These are phyloP conservation scores for Kuraishia floccosa DNA, from an alignment of 805 yeast genomes.

Conservation along the genomic window DNA sequence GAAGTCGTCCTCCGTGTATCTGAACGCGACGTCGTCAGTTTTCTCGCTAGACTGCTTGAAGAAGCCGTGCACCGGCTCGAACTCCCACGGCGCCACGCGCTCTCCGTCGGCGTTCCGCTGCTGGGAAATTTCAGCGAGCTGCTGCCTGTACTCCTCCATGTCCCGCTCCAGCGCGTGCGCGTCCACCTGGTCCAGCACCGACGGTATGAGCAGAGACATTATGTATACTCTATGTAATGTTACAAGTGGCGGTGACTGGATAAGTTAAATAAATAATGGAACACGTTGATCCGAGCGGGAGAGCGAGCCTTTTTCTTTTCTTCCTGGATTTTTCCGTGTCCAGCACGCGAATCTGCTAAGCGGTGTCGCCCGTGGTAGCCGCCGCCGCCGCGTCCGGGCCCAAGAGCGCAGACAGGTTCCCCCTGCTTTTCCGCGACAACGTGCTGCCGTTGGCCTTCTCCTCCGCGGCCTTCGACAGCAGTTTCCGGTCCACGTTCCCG, in stretches of 20 bases:
- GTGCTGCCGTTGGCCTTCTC: conserved; percentile 5
- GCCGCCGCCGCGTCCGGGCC: conserved; percentile 5
- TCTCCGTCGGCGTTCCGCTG: conserved; percentile 15
- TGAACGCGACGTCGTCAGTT: conserved; percentile 36
- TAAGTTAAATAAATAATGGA: no score
- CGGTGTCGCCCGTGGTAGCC: no score
- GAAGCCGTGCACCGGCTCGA: conserved; percentile 36
- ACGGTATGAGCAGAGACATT: conserved; percentile 3
- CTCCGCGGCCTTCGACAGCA: conserved; percentile 20
- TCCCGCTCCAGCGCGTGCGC: conserved; percentile 12
- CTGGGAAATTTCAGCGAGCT: conserved; percentile 2
- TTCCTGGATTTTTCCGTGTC: no score
- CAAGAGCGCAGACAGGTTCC: conserved; percentile 26
- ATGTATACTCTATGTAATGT: no score
- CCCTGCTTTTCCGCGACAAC: conserved; percentile 20
- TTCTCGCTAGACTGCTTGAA: conserved; percentile 31
- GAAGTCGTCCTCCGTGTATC: conserved; percentile 27
- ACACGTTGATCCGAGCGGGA: no score
- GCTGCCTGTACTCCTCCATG: conserved; percentile 6
- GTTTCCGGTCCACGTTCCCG: conserved; percentile 37
- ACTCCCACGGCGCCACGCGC: conserved; percentile 28
- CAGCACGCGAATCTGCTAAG: no score
- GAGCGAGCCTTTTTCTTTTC: no score
- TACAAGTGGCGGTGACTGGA: no score
- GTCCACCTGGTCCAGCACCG: conserved; percentile 12